Evolutionary conservation across 1,139 yeast genomes (phyloP).

Genomic region (Nakaseomyces sp.): DNA sequence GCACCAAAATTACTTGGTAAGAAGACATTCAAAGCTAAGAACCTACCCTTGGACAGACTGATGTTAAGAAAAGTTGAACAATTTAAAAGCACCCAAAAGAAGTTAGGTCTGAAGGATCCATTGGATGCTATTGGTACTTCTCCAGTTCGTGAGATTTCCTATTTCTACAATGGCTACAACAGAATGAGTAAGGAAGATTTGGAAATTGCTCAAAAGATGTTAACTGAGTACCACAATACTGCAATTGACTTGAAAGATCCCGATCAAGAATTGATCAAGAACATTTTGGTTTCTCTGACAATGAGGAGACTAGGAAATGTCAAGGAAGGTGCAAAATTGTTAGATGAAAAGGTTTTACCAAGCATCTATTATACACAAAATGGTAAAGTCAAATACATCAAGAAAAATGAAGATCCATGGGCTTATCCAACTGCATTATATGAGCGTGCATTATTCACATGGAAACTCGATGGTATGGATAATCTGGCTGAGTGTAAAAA

Average conservation of each 20-base stretch:
- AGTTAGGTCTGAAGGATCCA: slow-evolving; percentile 40
- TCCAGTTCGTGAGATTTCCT: slow-evolving; percentile 73
- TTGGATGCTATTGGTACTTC: slow-evolving; percentile 81
- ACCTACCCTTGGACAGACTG: slow-evolving; percentile 86
- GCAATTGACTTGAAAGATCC: slow-evolving; percentile 32
- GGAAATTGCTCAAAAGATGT: slow-evolving; percentile 43
- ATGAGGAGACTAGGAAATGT: slow-evolving; percentile 57
- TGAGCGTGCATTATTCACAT: slow-evolving; percentile 75
- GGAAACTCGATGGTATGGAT: slow-evolving; percentile 55
- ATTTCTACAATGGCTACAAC: slow-evolving; percentile 89
- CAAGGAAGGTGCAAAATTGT: slow-evolving; percentile 48
- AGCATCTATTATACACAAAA: slow-evolving; percentile 26
- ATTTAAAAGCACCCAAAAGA: slow-evolving; percentile 40
- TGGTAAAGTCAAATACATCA: slow-evolving; percentile 36
- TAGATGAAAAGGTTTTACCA: slow-evolving; percentile 51
- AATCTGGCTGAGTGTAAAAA: slow-evolving; percentile 50
- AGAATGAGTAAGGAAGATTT: slow-evolving; percentile 65
- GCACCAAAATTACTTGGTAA: slow-evolving; percentile 61
- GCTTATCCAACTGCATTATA: slow-evolving; percentile 80
- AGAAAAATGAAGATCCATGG: slow-evolving; percentile 67
- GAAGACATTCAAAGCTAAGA: slow-evolving; percentile 66
- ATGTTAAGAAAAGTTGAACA: slow-evolving; percentile 62
- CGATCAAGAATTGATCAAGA: slow-evolving; percentile 63
- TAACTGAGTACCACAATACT: slow-evolving; percentile 33
- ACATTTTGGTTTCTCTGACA: slow-evolving; percentile 53